Percentiles rank a stretch among this genome's conserved stretches.
These are phyloP conservation scores for Aquilaria agallochum DNA, from an alignment of 441 rosid species.

Conservation along the genomic window DNA sequence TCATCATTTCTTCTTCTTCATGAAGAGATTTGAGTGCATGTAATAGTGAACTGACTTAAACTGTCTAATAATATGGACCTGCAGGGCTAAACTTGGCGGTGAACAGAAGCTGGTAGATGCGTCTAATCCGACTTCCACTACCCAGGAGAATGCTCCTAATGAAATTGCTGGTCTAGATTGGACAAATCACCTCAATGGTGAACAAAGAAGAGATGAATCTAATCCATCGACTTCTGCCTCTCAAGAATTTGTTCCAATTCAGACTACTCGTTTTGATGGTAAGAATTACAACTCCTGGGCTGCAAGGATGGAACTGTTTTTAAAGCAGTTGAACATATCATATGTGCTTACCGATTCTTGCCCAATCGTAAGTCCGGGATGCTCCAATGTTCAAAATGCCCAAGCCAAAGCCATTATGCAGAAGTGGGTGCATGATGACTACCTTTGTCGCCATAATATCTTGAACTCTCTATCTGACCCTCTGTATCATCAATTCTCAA, in stretches of 20 bases:
- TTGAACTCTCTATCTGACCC: conserved; percentile 64
- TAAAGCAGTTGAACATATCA: conserved; percentile 57
- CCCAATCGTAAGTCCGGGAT: conserved; percentile 32
- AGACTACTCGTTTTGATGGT: conserved; percentile 69
- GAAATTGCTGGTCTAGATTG: too few relatives aligned
- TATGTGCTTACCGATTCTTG: conserved; percentile 61
- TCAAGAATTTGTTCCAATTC: conserved; percentile 33
- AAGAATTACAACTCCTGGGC: conserved; percentile 68
- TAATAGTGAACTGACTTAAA: conserved; percentile 15
- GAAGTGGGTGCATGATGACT: conserved; percentile 69
- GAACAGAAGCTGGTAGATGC: conserved; percentile 9
- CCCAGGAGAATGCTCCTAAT: too few relatives aligned
- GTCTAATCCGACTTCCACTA: too few relatives aligned
- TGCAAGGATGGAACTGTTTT: conserved; percentile 50
- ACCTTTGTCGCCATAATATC: conserved; percentile 56
- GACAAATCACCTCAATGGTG: conserved; percentile 2
- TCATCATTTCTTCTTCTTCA: neutral
- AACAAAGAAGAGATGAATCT: conserved; percentile 27
- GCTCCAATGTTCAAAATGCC: conserved; percentile 26
- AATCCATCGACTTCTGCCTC: conserved; percentile 21
- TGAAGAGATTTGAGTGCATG: conserved; percentile 3
- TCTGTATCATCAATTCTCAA: conserved; percentile 53
- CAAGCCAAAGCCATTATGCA: conserved; percentile 33
- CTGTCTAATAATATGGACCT: conserved; percentile 10
- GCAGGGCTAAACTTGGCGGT: conserved; percentile 33